These are phyloP conservation scores for Panicum virgatum DNA, from an alignment of 202 grass and related monocot genomes.

Conservation along the genomic window DNA sequence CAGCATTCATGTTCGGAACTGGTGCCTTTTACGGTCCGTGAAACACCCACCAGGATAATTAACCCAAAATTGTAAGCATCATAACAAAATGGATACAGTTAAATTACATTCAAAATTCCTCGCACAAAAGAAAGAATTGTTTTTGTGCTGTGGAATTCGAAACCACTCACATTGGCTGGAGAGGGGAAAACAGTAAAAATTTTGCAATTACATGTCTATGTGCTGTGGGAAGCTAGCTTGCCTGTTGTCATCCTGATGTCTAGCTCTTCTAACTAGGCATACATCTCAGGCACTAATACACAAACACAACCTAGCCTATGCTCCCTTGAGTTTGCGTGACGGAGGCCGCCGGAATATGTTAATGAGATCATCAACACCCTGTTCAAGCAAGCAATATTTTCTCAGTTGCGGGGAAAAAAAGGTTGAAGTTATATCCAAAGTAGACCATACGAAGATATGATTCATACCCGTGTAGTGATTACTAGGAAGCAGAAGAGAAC, in stretches of 20 bases:
- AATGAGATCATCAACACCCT: slow-evolving; percentile 99
- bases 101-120: slow-evolving; percentile 45
- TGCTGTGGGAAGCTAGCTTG: slow-evolving; percentile 48
- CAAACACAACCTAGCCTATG: slow-evolving; percentile 49
- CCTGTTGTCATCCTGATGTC: slow-evolving; percentile 42
- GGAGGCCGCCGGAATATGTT: slow-evolving; percentile 90
- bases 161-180: slow-evolving; percentile 26
- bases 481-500: slow-evolving; percentile 95
- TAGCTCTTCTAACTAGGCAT: slow-evolving; percentile 52
- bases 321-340: slow-evolving; percentile 79
- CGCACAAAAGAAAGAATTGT: slow-evolving; percentile 25
- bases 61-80: slow-evolving; percentile 14
- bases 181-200: slow-evolving; percentile 15
- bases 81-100: background rate
- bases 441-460: background rate
- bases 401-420: slow-evolving; percentile 14
- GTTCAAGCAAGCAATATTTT: background rate
- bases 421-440: background rate
- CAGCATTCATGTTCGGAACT: background rate
- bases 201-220: slow-evolving; percentile 47
- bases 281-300: slow-evolving; percentile 42
- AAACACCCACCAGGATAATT: background rate
- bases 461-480: slow-evolving; percentile 84
- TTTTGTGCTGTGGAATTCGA: slow-evolving; percentile 26
- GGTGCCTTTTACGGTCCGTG: background rate